Percentiles rank a stretch among this genome's conserved stretches.
Conservation (phyloP, 129 eudicot genomes). For the Kitagawia praeruptora region DNA sequence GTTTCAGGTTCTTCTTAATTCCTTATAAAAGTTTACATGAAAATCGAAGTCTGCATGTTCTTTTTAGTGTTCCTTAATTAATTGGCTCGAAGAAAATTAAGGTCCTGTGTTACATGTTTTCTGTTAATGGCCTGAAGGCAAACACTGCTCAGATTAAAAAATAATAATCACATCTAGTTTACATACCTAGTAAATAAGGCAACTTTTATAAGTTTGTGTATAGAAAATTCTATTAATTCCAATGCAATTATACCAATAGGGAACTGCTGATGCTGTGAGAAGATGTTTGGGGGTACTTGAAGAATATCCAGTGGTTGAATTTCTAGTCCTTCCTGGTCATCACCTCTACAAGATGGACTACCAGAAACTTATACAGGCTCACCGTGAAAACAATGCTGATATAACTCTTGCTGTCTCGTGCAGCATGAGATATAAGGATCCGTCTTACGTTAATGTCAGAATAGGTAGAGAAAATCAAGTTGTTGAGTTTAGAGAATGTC, state of each 20-base stretch:
- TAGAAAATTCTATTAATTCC: neutral
- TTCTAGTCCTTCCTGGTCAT: slow-evolving; percentile 84
- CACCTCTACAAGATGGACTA: slow-evolving; percentile 96
- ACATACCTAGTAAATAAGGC: neutral
- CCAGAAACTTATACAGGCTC: slow-evolving; percentile 57
- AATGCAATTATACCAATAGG: slow-evolving; percentile 30
- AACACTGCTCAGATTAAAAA: neutral
- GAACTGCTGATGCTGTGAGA: slow-evolving; percentile 97
- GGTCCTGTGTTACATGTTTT: neutral
- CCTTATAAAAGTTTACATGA: neutral
- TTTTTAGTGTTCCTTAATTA: neutral
- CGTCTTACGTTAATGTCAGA: slow-evolving; percentile 46
- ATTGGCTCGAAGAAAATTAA: neutral
- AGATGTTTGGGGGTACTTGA: slow-evolving; percentile 80
- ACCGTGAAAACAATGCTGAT: slow-evolving; percentile 51
- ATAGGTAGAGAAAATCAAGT: slow-evolving; percentile 40
- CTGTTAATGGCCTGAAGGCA: neutral
- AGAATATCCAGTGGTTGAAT: slow-evolving; percentile 59
- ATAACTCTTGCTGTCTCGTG: slow-evolving; percentile 57
- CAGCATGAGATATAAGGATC: slow-evolving; percentile 23
- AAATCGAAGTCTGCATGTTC: neutral
- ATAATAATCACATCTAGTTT: neutral
- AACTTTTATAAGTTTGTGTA: neutral
- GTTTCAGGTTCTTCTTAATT: slow-evolving; percentile 65
- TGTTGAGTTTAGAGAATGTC: slow-evolving; percentile 27